Evolutionary conservation across 306 rosid genomes (phyloP).

Genomic region (Trichosanthes cucumerina): DNA sequence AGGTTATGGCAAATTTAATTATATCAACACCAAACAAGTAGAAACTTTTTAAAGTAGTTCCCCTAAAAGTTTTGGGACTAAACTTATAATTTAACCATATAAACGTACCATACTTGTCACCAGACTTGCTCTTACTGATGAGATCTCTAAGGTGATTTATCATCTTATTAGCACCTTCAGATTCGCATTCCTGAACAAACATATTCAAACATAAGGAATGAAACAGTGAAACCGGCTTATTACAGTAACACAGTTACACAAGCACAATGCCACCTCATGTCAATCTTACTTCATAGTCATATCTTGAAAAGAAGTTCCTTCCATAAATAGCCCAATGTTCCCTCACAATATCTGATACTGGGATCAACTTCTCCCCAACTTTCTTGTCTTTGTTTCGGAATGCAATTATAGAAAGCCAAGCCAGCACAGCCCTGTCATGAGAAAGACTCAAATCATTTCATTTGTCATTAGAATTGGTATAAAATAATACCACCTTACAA

Average conservation of each 20-base stretch:
- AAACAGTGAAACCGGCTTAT: not conserved
- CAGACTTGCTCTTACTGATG: conserved; percentile 54
- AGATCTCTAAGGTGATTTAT: conserved; percentile 54
- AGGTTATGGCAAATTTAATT: too few species aligned
- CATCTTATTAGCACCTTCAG: conserved; percentile 88
- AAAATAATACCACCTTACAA: not conserved
- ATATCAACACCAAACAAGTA: too few species aligned
- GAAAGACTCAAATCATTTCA: not conserved
- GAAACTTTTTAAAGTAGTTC: not conserved
- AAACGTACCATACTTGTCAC: conserved; percentile 74
- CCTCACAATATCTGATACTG: conserved; percentile 71
- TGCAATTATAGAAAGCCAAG: conserved; percentile 94
- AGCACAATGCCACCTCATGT: not conserved
- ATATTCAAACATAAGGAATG: conserved; percentile 3
- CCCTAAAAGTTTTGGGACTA: not conserved
- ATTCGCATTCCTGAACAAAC: conserved; percentile 75
- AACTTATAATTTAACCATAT: not conserved
- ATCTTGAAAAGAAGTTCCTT: conserved; percentile 90
- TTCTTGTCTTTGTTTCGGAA: conserved; percentile 76
- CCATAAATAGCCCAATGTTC: conserved; percentile 93
- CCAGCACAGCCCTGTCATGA: conserved; percentile 81
- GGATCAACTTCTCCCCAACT: conserved; percentile 63
- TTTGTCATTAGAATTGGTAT: not conserved
- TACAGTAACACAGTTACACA: not conserved
- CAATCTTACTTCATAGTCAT: conserved; percentile 72